Base-by-base conservation (phyloP, 495 filamentous ascomycete species). In the Daldinia childiae region DNA sequence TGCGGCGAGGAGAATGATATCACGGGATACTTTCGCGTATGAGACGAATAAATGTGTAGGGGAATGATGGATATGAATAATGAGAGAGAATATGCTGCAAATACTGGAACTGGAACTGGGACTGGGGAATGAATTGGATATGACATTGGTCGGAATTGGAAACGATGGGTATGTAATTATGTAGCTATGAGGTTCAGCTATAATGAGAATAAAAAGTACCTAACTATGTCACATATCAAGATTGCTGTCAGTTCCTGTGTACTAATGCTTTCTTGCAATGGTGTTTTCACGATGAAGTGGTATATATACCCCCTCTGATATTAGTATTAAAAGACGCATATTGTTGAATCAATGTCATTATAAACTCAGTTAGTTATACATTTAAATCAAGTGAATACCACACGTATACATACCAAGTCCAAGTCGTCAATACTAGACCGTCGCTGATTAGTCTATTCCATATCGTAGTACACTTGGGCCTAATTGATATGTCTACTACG, bases 1-100 rank as follows among this genome's bases (percentile, higher is more conserved):
- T 81, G 78, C 32, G 77, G 77, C 1, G 52, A 66, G n/a, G 77
- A 80, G n/a, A 78, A 78, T 61, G 77, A 79, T 70, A 74, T 79
- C 34, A 74, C 72, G 45, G 74, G 39, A 51, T 70, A 73, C 14
- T 73, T 73, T 19, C 65, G 61, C 39, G 51, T 34, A 17, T 71
- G n/a, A 64, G 39, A 7, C 0, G 30, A 1, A 2, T 43, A 11
- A 6, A 2, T 17, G n/a, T 9, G 1, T 19, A 7, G 6, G 41
- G 1, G 41, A 9, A 45, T 45, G 17, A 48, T 48, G 43, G 17
- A 11, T 19, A 17, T 9, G n/a, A 21, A 8, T 17, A 11, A 21
- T 24, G 43, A 9, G 43, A 48, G 8, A 21, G 41, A n/a, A n/a
- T n/a, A n/a, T n/a, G n/a, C n/a, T n/a, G n/a, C n/a, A n/a, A n/a